These are phyloP conservation scores for Termitomyces heimii DNA, from an alignment of 768 basidiomycete species.

Conservation along the genomic window DNA sequence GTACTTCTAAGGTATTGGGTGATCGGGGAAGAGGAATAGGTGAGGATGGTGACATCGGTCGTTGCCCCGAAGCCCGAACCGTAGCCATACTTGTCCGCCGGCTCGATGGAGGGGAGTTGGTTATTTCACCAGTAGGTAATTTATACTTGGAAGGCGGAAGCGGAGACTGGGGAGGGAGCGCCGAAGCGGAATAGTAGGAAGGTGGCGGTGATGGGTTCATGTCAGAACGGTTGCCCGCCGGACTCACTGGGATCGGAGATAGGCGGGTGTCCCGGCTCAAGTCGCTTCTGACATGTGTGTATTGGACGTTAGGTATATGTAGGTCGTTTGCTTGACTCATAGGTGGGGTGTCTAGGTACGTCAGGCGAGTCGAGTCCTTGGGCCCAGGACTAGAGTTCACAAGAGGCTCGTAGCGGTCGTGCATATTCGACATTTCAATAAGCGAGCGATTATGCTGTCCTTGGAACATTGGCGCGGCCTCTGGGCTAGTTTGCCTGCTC, in stretches of 20 bases:
- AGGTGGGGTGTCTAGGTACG: slow-evolving; percentile 42
- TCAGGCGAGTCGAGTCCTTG: slow-evolving; percentile 34
- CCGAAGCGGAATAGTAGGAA: slow-evolving; percentile 70
- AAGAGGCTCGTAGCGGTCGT: slow-evolving; percentile 44
- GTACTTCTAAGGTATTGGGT: slow-evolving; percentile 13
- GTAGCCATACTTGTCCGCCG: slow-evolving; percentile 31
- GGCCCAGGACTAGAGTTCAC: slow-evolving; percentile 16
- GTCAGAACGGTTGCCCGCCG: slow-evolving; percentile 14
- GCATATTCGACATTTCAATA: slow-evolving; percentile 48
- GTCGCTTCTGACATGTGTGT: slow-evolving; percentile 15
- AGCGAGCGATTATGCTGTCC: slow-evolving; percentile 57
- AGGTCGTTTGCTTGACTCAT: slow-evolving; percentile 26
- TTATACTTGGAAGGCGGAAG: slow-evolving; percentile 45
- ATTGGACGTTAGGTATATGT: slow-evolving; percentile 21
- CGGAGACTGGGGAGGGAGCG: slow-evolving; percentile 60
- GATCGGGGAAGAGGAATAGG: slow-evolving; percentile 19
- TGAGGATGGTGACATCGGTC: slow-evolving; percentile 17
- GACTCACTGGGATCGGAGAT: slow-evolving; percentile 19
- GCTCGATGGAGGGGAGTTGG: slow-evolving; percentile 33
- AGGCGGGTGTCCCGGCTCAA: slow-evolving; percentile 18
- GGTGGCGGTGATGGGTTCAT: slow-evolving; percentile 31
- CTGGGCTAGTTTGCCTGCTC: slow-evolving; percentile 30
- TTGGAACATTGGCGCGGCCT: slow-evolving; percentile 69
- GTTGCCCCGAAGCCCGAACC: slow-evolving; percentile 16
- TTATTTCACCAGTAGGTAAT: slow-evolving; percentile 40